Base-by-base conservation (phyloP, 352 stramenopile genomes). In the Phytophthora fragariaefolia region DNA sequence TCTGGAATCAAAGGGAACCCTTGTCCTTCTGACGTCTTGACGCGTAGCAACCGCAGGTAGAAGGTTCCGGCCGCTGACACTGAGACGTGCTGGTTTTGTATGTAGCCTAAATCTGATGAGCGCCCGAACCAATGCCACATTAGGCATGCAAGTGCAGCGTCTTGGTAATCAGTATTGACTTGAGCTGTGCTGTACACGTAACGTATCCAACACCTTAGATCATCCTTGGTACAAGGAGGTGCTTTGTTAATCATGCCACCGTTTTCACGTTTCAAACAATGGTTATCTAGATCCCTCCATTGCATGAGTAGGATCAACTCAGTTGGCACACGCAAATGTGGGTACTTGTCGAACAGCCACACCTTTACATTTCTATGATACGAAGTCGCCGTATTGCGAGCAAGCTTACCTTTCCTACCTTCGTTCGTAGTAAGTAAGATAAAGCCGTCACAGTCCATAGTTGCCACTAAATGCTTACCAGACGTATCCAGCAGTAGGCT, bases 81-180 rank as follows among this genome's bases (percentile, higher is more conserved):
- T 18, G 64, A 66, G 3, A 77, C 28, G 10, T 71, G 63, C 17
- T 71, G 55, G 13, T 77, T 79, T 0, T 22, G 49, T 0, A 82
- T 13, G 6, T 72, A 52, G 1, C 52, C 46, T 0, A 76, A 26
- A 17, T 80, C 57, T 0, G 67, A 80, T 1, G 73, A 71, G 3
- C 67, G 58, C 0, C 73, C 71, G 26, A 85, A 81, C 5, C 76
- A 49, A 49, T 75, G 76, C 71, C 65, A 77, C 60, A 79, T 27
- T 0, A 85, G 20, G 6, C 64, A 69, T 2, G 79, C 27, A 1
- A 80, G 46, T 3, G 64, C 67, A 10, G 65, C 58, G 38, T 82
- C 63, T 40, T 80, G 58, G 53, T 79, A 79, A 56, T 80, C 74
- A 0, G 10, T 18, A 1, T 43, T 18, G 4, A 28, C n/a, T 3